Evolutionary conservation across 169 alveolate genomes (phyloP).

Genomic region (Plasmodium cynomolgi): DNA sequence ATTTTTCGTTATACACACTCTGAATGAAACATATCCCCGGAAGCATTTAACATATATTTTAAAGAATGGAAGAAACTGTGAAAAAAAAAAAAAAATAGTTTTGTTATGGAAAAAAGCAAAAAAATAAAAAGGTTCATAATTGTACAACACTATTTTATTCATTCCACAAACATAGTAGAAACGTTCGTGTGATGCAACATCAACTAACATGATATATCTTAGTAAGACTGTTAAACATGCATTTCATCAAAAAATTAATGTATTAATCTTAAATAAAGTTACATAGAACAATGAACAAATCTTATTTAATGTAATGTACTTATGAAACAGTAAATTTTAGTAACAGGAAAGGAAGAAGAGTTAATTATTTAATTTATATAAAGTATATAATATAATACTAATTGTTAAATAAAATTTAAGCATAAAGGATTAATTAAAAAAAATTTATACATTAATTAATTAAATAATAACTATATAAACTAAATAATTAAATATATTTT

Average conservation of each 20-base stretch:
- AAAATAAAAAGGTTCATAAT: background rate
- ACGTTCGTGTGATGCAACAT: background rate
- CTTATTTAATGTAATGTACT: background rate
- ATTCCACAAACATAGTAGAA: background rate
- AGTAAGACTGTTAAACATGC: background rate
- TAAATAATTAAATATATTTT: background rate
- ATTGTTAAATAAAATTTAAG: background rate
- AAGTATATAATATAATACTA: background rate
- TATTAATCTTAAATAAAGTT: background rate
- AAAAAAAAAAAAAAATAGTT: background rate
- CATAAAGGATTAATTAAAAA: background rate
- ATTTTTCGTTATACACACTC: background rate
- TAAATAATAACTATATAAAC: background rate
- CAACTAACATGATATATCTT: background rate
- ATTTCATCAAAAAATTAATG: background rate
- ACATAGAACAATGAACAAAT: background rate
- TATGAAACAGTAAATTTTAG: background rate
- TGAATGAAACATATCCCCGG: background rate
- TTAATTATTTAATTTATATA: background rate
- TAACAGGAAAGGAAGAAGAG: background rate
- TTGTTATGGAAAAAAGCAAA: background rate
- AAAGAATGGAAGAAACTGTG: background rate
- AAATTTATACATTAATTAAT: background rate
- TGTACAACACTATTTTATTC: background rate
- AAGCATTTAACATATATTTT: background rate